These are phyloP conservation scores for Suillus tomentosus DNA, from an alignment of 768 basidiomycete species.

Conservation along the genomic window DNA sequence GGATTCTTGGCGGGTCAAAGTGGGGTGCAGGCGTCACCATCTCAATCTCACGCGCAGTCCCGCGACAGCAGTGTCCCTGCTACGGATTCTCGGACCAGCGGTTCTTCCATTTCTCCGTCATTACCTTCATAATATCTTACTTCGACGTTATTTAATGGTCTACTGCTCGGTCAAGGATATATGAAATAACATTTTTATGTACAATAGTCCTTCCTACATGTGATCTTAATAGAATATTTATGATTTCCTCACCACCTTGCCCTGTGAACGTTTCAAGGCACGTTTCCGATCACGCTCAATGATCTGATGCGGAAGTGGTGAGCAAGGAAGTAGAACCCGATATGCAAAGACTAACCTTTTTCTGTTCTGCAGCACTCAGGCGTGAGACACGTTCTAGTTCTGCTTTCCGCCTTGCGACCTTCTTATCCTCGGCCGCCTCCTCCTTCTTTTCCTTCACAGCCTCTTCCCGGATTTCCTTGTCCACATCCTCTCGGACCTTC, in stretches of 20 bases:
- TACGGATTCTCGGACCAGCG: neutral
- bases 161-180: conserved; percentile 1
- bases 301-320: conserved; percentile 38
- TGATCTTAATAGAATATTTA: neutral
- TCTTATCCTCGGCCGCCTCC: conserved; percentile 70
- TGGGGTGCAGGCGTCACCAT: conserved; percentile 14
- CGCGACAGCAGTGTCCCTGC: neutral
- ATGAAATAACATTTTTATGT: conserved; percentile 4
- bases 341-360: conserved; percentile 55
- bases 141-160: neutral
- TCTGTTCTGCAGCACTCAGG: conserved; percentile 78
- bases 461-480: conserved; percentile 69
- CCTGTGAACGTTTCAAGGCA: conserved; percentile 66
- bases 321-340: neutral
- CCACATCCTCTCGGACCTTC: conserved; percentile 71
- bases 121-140: neutral
- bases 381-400: conserved; percentile 74
- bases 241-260: conserved; percentile 59
- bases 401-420: conserved; percentile 68
- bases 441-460: conserved; percentile 67
- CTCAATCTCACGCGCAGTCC: neutral
- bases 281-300: conserved; percentile 82
- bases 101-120: conserved; percentile 1
- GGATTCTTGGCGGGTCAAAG: conserved; percentile 38
- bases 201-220: neutral